Percentiles rank a stretch among this genome's conserved stretches.
Evolutionary conservation across 2,329 filamentous ascomycete genomes (phyloP).

Genomic region (Endoconidiophora polonica): DNA sequence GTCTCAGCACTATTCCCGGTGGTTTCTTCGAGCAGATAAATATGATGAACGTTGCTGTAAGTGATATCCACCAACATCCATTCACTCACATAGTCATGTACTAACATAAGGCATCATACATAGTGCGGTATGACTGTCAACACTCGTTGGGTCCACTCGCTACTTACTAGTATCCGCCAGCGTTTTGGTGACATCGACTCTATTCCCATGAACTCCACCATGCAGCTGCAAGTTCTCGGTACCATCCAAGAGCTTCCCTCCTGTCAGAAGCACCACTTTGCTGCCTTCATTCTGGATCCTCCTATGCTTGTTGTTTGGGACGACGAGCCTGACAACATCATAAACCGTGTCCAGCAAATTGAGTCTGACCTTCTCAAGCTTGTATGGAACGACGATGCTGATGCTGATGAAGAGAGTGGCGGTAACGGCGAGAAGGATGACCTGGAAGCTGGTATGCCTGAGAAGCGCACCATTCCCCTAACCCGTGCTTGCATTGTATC

Average conservation of each 20-base stretch:
- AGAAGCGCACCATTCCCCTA: slow-evolving; percentile 33
- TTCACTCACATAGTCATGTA: not conserved
- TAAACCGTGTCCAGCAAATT: slow-evolving; percentile 33
- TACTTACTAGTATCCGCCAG: slow-evolving; percentile 31
- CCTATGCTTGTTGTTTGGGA: slow-evolving; percentile 46
- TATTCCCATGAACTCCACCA: slow-evolving; percentile 39
- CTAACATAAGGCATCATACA: not conserved
- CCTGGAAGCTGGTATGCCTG: slow-evolving; percentile 24
- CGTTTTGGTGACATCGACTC: slow-evolving; percentile 26
- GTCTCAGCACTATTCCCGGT: slow-evolving; percentile 23
- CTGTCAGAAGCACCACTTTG: slow-evolving; percentile 49
- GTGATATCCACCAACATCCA: slow-evolving; percentile 14
- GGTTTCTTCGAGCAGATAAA: slow-evolving; percentile 28
- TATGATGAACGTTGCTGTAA: slow-evolving; percentile 35
- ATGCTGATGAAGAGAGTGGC: slow-evolving; percentile 21
- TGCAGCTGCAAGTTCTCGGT: slow-evolving; percentile 45
- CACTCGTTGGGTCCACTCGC: slow-evolving; percentile 44
- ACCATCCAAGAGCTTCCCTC: slow-evolving; percentile 37
- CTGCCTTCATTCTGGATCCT: slow-evolving; percentile 45
- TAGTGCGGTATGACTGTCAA: slow-evolving; percentile 52
- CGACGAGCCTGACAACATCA: slow-evolving; percentile 39
- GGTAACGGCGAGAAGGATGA: slow-evolving; percentile 25
- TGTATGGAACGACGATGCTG: slow-evolving; percentile 36
- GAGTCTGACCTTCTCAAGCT: slow-evolving; percentile 38
- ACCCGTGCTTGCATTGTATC: slow-evolving; percentile 37